These are phyloP conservation scores for Eimeria praecox DNA, from an alignment of 169 alveolate species.

Conservation along the genomic window DNA sequence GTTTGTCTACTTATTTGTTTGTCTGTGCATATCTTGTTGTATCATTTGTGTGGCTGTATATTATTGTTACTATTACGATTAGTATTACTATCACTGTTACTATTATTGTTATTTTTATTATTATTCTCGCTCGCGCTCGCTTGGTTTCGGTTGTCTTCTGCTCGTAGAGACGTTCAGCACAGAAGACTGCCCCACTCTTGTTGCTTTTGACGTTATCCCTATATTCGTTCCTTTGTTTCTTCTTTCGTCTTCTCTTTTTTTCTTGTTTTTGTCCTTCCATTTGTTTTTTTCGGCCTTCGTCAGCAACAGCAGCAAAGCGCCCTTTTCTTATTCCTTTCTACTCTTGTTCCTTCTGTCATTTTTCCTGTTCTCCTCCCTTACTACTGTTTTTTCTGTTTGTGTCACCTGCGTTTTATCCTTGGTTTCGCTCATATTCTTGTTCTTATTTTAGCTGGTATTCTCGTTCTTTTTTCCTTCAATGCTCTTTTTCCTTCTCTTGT, in stretches of 20 bases:
- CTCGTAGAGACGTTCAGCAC: neutral
- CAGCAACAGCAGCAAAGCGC: too few species aligned
- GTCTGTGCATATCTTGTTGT: neutral
- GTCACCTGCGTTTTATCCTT: too few species aligned
- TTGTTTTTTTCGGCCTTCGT: too few species aligned
- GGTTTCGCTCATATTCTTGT: neutral
- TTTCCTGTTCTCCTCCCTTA: too few species aligned
- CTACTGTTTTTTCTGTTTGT: too few species aligned
- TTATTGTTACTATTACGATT: neutral
- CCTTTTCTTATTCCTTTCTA: too few species aligned
- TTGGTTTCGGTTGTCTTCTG: neutral
- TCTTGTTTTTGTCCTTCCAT: too few species aligned
- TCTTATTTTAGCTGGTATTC: neutral
- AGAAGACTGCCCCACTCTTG: neutral
- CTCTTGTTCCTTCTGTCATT: too few species aligned
- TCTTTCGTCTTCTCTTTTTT: too few species aligned
- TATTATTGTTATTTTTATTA: too few species aligned
- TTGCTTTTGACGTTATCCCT: neutral
- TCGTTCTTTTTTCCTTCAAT: neutral
- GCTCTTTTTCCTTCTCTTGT: neutral
- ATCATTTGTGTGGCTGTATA: too few species aligned
- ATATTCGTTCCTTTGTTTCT: too few species aligned
- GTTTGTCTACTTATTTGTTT: neutral
- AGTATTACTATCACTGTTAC: neutral
- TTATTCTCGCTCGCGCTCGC: neutral